Conservation (phyloP, 805 yeast species). For the Candida andamanensis region DNA sequence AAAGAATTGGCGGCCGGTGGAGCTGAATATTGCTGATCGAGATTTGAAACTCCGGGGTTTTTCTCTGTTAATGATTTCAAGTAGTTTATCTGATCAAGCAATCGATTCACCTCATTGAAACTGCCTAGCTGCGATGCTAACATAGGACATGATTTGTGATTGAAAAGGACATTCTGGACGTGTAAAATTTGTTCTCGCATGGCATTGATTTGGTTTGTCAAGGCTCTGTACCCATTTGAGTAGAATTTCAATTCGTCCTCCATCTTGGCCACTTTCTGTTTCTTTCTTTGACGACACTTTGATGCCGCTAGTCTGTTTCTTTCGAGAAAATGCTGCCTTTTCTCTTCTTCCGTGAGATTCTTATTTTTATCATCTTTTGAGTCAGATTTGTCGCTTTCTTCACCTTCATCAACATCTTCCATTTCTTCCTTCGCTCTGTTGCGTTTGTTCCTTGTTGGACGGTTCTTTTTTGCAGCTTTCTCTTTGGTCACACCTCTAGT, state of each 20-base stretch:
- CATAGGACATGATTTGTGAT: conserved; percentile 47
- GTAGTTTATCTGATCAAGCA: conserved; percentile 32
- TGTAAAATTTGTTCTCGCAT: conserved; percentile 54
- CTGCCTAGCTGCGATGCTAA: conserved; percentile 44
- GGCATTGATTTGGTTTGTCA: conserved; percentile 53
- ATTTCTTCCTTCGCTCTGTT: conserved; percentile 9
- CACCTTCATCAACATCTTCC: conserved; percentile 3
- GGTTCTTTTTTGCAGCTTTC: too few species aligned
- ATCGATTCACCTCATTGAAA: conserved; percentile 37
- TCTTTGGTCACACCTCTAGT: neutral
- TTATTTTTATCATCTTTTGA: conserved; percentile 9
- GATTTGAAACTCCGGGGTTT: conserved; percentile 12
- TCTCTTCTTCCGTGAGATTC: conserved; percentile 30
- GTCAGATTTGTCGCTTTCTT: conserved; percentile 8
- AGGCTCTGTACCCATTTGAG: conserved; percentile 61
- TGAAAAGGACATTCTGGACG: conserved; percentile 42
- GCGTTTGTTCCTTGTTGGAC: conserved; percentile 1
- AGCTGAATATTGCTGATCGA: too few species aligned
- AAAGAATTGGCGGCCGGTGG: too few species aligned
- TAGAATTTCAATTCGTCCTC: conserved; percentile 72
- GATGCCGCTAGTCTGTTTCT: conserved; percentile 93
- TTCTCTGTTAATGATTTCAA: conserved; percentile 23
- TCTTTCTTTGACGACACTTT: conserved; percentile 91
- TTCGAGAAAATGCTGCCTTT: conserved; percentile 73
- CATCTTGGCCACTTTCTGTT: conserved; percentile 78